Conservation (phyloP, 306 rosid species). For the Elaeagnus macrophylla region DNA sequence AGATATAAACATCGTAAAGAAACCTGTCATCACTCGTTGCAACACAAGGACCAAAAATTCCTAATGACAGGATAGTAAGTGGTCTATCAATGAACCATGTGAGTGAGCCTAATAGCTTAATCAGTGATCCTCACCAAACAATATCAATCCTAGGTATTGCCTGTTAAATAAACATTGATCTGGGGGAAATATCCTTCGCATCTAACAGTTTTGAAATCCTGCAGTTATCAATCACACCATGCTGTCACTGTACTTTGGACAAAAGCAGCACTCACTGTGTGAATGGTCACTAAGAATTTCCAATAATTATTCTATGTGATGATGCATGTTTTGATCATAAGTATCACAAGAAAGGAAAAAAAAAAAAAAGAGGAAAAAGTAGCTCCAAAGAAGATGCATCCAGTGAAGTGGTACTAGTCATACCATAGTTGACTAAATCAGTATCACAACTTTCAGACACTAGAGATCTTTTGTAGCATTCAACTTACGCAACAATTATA, state of each 20-base stretch:
- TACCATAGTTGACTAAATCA: conserved; percentile 5
- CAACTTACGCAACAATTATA: neutral
- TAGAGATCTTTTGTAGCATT: conserved; percentile 3
- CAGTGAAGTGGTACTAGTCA: conserved; percentile 18
- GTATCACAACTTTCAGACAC: neutral
- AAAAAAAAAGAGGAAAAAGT: conserved; percentile 5
- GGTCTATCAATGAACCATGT: conserved; percentile 12
- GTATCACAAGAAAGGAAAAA: conserved; percentile 6
- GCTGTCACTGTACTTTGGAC: conserved; percentile 21
- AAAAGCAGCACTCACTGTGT: conserved; percentile 20
- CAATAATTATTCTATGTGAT: conserved; percentile 15
- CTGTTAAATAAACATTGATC: conserved; percentile 23
- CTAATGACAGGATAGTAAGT: conserved; percentile 6
- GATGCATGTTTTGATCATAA: conserved; percentile 29
- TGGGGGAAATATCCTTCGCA: conserved; percentile 21
- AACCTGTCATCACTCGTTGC: conserved; percentile 7
- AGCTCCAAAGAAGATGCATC: conserved; percentile 18
- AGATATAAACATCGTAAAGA: conserved; percentile 14
- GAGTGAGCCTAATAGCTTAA: conserved; percentile 4
- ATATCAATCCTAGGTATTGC: conserved; percentile 23
- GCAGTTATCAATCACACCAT: conserved; percentile 33
- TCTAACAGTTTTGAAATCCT: conserved; percentile 24
- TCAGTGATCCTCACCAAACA: conserved; percentile 18
- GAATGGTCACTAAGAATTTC: conserved; percentile 13
- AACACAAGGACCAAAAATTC: conserved; percentile 16